Conservation (phyloP, 257 asterid species). For the Petunia axillaris region DNA sequence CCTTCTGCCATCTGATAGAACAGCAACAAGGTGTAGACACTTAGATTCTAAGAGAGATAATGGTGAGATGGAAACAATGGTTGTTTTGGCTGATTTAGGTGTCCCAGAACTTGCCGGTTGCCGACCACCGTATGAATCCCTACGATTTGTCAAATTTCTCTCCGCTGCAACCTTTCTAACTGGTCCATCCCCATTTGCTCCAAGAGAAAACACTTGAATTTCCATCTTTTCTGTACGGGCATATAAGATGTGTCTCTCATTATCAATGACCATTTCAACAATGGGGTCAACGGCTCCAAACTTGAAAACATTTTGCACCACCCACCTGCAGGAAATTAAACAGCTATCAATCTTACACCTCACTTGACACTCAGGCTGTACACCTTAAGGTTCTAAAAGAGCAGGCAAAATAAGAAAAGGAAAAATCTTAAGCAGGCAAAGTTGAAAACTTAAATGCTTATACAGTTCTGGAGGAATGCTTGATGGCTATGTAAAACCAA, state of each 20-base stretch:
- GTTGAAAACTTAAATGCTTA: slow-evolving; percentile 15
- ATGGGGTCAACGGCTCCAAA: slow-evolving; percentile 94
- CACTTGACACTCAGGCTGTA: slow-evolving; percentile 26
- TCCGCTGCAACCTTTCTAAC: slow-evolving; percentile 91
- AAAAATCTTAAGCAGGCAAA: slow-evolving; percentile 11
- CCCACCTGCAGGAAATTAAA: slow-evolving; percentile 70
- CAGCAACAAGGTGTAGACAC: slow-evolving; percentile 91
- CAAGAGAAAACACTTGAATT: slow-evolving; percentile 87
- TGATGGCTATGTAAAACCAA: neutral
- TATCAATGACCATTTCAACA: slow-evolving; percentile 93
- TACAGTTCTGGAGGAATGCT: neutral
- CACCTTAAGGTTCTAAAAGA: slow-evolving; percentile 28
- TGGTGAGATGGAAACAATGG: slow-evolving; percentile 87
- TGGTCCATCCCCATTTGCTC: slow-evolving; percentile 82
- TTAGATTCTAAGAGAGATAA: slow-evolving; percentile 85
- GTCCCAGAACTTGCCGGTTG: slow-evolving; percentile 71
- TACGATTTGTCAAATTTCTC: slow-evolving; percentile 84
- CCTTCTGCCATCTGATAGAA: slow-evolving; percentile 95
- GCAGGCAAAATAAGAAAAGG: slow-evolving; percentile 6
- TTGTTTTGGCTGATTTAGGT: slow-evolving; percentile 64
- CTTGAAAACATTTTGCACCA: slow-evolving; percentile 90
- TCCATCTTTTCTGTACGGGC: slow-evolving; percentile 95
- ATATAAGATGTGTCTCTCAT: slow-evolving; percentile 84
- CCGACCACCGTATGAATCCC: slow-evolving; percentile 81
- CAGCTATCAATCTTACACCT: slow-evolving; percentile 24